phyloP scores from a whole-genome alignment of 371 early-diverging fungal species.

The Zychaea mexicana region DNA sequence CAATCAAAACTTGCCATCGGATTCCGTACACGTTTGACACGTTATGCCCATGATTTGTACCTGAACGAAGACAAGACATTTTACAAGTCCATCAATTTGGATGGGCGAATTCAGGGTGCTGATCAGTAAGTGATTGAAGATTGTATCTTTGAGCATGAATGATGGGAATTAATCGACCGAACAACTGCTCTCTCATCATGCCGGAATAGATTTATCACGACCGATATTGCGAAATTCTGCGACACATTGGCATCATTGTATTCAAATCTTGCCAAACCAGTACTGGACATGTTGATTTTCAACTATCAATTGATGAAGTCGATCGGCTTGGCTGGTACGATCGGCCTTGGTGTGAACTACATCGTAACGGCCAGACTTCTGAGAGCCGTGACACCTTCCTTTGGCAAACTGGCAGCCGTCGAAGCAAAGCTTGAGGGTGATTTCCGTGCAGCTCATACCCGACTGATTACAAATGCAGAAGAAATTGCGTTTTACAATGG shows the following conservation, averaged over 20 bases:
- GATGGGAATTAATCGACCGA: not conserved
- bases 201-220: constrained; percentile 67
- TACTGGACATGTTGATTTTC: constrained; percentile 84
- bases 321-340: constrained; percentile 75
- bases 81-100: constrained; percentile 84
- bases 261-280: constrained; percentile 85
- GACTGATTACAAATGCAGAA: constrained; percentile 88
- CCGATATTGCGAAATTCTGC: constrained; percentile 85
- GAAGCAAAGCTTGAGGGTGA: constrained; percentile 90
- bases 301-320: constrained; percentile 79
- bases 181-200: not conserved
- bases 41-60: constrained; percentile 80
- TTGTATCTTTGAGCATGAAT: not conserved
- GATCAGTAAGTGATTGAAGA: constrained; percentile 67
- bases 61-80: constrained; percentile 75
- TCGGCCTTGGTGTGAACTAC: constrained; percentile 72
- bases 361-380: constrained; percentile 71
- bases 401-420: constrained; percentile 83
- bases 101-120: constrained; percentile 82
- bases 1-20: constrained; percentile 92
- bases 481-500: constrained; percentile 89
- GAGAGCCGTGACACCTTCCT: constrained; percentile 79
- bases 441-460: constrained; percentile 83
- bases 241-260: constrained; percentile 75
- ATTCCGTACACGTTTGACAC: constrained; percentile 83